Evolutionary conservation across 331 rosid genomes (phyloP).

Genomic region (Malus hybrid): DNA sequence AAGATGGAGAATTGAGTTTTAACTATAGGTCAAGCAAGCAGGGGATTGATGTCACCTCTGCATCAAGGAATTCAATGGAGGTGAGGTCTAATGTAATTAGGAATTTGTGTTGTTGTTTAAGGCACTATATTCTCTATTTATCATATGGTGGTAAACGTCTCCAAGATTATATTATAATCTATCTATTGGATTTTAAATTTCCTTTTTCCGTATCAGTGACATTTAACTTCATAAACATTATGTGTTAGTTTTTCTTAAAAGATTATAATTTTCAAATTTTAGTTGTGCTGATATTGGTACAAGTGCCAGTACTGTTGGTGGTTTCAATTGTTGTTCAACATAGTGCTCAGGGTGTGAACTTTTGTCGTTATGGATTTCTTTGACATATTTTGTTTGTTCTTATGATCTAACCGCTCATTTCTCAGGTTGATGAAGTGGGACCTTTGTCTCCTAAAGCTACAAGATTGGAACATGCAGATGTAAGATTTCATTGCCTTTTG

Average conservation of each 20-base stretch:
- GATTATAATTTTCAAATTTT: no score
- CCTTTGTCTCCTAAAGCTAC: slow-evolving; percentile 34
- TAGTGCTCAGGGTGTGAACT: not conserved
- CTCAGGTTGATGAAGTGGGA: slow-evolving; percentile 63
- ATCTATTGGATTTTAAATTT: not conserved
- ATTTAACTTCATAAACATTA: no score
- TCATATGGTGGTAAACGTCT: no score
- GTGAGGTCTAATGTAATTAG: slow-evolving; percentile 27
- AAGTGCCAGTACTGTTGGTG: not conserved
- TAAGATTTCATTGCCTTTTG: slow-evolving; percentile 17
- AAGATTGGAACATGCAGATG: slow-evolving; percentile 48
- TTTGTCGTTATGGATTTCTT: not conserved
- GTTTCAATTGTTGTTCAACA: not conserved
- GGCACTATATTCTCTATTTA: not conserved
- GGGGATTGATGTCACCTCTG: slow-evolving; percentile 37
- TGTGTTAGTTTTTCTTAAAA: no score
- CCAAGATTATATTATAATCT: not conserved
- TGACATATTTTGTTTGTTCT: not conserved
- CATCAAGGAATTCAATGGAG: slow-evolving; percentile 63
- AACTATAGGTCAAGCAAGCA: slow-evolving; percentile 47
- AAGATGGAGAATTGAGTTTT: slow-evolving; percentile 66
- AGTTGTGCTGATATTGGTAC: no score
- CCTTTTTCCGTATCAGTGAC: no score
- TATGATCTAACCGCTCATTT: slow-evolving; percentile 12
- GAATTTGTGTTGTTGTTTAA: not conserved